A percentile compares a stretch with the other conserved stretches of the same genome.
Conservation (phyloP, 2,329 filamentous ascomycete genomes). For the Ophiostoma novo-ulmi region DNA sequence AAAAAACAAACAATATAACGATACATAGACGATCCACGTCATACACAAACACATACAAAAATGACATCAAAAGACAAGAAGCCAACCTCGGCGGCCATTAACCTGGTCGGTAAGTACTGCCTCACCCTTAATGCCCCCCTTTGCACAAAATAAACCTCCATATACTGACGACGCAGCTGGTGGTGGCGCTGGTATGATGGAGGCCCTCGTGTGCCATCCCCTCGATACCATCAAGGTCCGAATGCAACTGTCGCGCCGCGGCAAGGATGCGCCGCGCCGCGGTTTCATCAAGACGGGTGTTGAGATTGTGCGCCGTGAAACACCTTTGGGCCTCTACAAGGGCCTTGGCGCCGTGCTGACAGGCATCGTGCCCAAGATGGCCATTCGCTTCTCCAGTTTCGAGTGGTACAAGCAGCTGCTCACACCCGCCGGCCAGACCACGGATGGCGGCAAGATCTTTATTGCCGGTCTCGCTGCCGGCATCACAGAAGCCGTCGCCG, state of each 20-base stretch:
- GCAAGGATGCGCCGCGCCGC: conserved; percentile 74
- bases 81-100: conserved; percentile 75
- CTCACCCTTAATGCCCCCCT: too few species aligned
- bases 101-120: conserved; percentile 69
- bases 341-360: conserved; percentile 94
- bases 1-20: not conserved
- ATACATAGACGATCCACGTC: not conserved
- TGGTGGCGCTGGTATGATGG: conserved; percentile 98
- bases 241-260: conserved; percentile 93
- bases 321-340: conserved; percentile 91
- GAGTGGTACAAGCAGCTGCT: conserved; percentile 88
- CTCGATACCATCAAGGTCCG: conserved; percentile 98
- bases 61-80: conserved; percentile 56
- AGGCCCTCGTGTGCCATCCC: conserved; percentile 92
- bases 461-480: conserved; percentile 78
- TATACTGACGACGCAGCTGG: conserved; percentile 57
- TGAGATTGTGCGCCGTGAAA: conserved; percentile 85
- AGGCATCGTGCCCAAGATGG: conserved; percentile 98
- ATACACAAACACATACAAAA: conserved; percentile 9
- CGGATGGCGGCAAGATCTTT: conserved; percentile 66
- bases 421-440: conserved; percentile 53
- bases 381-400: conserved; percentile 96
- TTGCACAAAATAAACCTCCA: not conserved
- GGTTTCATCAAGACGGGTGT: conserved; percentile 82
- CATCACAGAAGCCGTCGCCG: conserved; percentile 90